These are phyloP conservation scores for Chlamydomonas sp. DNA, from an alignment of 139 green algal species.

Conservation along the genomic window DNA sequence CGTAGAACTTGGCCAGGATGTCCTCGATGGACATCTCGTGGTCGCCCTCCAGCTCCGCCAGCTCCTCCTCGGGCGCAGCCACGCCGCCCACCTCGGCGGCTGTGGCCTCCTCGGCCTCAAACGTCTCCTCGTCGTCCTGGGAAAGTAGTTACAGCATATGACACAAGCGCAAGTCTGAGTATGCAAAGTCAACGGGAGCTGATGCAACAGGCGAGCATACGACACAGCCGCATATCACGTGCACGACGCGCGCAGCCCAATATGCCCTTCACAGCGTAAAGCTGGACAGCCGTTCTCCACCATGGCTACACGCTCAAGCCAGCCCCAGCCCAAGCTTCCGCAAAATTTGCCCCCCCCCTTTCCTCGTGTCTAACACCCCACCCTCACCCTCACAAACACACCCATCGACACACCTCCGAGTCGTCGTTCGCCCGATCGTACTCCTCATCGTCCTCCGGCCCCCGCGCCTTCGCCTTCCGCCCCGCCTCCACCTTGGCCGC, in stretches of 20 bases:
- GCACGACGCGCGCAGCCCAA: too few relatives aligned
- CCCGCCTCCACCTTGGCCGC: slow-evolving; percentile 1
- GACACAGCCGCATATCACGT: too few relatives aligned
- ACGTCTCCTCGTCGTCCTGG: slow-evolving; percentile 76
- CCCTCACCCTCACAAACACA: background rate
- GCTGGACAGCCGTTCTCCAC: too few relatives aligned
- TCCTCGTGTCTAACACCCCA: background rate
- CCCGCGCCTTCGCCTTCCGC: background rate
- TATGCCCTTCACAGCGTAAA: too few relatives aligned
- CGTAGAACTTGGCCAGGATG: slow-evolving; percentile 78
- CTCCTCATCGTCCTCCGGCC: slow-evolving; percentile 8
- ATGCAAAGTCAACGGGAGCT: background rate
- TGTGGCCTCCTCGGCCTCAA: slow-evolving; percentile 68
- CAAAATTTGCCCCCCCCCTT: too few relatives aligned
- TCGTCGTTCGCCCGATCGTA: slow-evolving; percentile 11
- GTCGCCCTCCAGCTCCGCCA: slow-evolving; percentile 81
- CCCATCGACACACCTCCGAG: background rate
- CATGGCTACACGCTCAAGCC: too few relatives aligned
- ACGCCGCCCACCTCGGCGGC: slow-evolving; percentile 42
- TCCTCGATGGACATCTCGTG: slow-evolving; percentile 89
- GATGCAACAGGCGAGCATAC: background rate
- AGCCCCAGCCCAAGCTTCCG: too few relatives aligned
- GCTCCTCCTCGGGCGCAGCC: slow-evolving; percentile 57
- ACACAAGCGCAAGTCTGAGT: background rate
- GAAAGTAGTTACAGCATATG: background rate